Evolutionary conservation across 2,329 filamentous ascomycete species (phyloP).

Genomic region (Domatiomyces globalis): DNA sequence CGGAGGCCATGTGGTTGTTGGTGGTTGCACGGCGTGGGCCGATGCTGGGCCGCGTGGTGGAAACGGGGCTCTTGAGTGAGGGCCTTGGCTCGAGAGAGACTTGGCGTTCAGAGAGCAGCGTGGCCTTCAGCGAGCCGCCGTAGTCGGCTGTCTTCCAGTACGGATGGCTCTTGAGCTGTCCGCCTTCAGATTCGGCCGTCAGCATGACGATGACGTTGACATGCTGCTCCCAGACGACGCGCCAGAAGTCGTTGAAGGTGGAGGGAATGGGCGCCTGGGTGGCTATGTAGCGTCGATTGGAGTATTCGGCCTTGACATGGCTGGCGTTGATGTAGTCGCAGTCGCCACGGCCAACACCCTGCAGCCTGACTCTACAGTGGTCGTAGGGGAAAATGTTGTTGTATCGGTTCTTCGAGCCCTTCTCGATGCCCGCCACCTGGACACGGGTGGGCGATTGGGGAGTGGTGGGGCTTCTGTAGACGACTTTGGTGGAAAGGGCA

Average conservation of each 20-base stretch:
- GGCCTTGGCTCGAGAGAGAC: conserved; percentile 52
- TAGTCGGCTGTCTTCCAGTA: conserved; percentile 79
- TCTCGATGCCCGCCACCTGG: conserved; percentile 81
- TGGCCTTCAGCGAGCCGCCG: conserved; percentile 64
- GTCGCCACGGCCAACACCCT: conserved; percentile 48
- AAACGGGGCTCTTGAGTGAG: conserved; percentile 31
- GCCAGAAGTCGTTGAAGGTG: conserved; percentile 96
- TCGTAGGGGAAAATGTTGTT: conserved; percentile 97
- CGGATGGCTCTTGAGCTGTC: conserved; percentile 84
- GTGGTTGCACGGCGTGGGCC: conserved; percentile 26
- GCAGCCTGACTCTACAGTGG: conserved; percentile 71
- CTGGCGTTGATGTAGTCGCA: conserved; percentile 97
- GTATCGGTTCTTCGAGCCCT: conserved; percentile 89
- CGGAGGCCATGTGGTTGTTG: conserved; percentile 13
- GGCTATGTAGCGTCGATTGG: conserved; percentile 87
- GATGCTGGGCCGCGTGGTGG: conserved; percentile 23
- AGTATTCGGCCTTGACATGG: conserved; percentile 63
- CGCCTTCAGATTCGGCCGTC: conserved; percentile 84
- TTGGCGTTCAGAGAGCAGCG: conserved; percentile 65
- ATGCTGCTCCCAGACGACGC: conserved; percentile 92
- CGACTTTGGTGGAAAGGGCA: conserved; percentile 49
- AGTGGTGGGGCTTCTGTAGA: conserved; percentile 35
- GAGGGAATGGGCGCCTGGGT: conserved; percentile 85
- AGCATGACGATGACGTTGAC: conserved; percentile 91
- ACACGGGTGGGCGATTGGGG: conserved; percentile 35